These are phyloP conservation scores for Geranium incanum DNA, from an alignment of 441 rosid genomes.

Conservation along the genomic window DNA sequence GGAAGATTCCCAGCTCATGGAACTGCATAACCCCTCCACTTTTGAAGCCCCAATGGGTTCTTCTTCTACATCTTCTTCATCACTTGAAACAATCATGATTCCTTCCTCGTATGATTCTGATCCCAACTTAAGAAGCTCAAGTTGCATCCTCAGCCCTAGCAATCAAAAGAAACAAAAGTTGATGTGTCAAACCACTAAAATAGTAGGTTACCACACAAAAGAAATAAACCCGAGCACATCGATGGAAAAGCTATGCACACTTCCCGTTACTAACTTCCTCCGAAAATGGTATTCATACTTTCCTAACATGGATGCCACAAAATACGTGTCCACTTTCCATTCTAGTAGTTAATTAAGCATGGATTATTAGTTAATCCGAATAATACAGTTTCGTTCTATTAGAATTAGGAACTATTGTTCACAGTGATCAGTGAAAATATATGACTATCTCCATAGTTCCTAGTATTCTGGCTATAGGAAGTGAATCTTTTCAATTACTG, in stretches of 20 bases:
- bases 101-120: conserved; percentile 62
- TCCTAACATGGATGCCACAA: neutral
- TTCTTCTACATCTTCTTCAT: conserved; percentile 48
- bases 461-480: neutral
- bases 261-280: too few species aligned
- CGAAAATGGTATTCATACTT: too few species aligned
- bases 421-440: neutral
- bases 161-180: conserved; percentile 8
- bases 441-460: neutral
- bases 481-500: neutral
- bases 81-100: conserved; percentile 50
- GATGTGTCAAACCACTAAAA: neutral
- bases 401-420: neutral
- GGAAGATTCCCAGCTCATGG: conserved; percentile 43
- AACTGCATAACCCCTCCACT: conserved; percentile 24
- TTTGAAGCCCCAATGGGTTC: conserved; percentile 25
- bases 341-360: too few species aligned
- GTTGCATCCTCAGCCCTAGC: conserved; percentile 88
- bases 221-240: too few species aligned
- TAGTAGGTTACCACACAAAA: too few species aligned
- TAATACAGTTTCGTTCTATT: neutral
- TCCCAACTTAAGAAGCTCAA: conserved; percentile 79
- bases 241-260: too few species aligned
- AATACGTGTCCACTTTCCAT: neutral
- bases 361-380: neutral